These are phyloP conservation scores for Neurospora terricola DNA, from an alignment of 495 filamentous ascomycete species.

Conservation along the genomic window DNA sequence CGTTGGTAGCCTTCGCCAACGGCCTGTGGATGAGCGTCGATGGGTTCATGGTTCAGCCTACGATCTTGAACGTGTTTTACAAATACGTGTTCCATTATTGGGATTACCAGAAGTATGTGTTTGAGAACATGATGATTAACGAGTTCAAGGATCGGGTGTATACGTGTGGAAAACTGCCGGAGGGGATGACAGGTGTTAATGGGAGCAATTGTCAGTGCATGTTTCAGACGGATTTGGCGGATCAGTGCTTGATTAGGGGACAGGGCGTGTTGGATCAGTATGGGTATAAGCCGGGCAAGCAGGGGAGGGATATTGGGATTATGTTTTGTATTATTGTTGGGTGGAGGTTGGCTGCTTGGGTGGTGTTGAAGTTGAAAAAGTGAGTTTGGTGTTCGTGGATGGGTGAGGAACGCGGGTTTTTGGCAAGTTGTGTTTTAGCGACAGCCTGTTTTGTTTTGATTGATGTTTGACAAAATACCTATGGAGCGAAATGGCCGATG, in stretches of 20 bases:
- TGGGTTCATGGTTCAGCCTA: conserved; percentile 67
- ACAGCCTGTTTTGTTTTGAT: not conserved
- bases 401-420: not conserved
- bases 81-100: conserved; percentile 78
- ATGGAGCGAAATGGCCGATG: not conserved
- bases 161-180: conserved; percentile 33
- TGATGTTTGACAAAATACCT: not conserved
- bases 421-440: not conserved
- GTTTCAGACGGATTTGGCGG: conserved; percentile 52
- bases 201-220: conserved; percentile 34
- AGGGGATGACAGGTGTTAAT: conserved; percentile 37
- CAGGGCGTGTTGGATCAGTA: conserved; percentile 56
- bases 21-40: conserved; percentile 79
- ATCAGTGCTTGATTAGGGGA: conserved; percentile 58
- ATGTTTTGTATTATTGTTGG: conserved; percentile 62
- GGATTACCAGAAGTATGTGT: conserved; percentile 76
- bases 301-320: conserved; percentile 66
- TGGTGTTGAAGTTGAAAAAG: conserved; percentile 26
- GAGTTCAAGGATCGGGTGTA: conserved; percentile 59
- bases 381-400: not conserved
- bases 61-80: conserved; percentile 69
- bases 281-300: conserved; percentile 52
- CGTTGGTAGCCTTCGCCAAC: conserved; percentile 70
- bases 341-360: conserved; percentile 51
- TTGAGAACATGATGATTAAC: conserved; percentile 88